These are phyloP conservation scores for Monosiga brevicollis DNA, from an alignment of 78 protist species.

Conservation along the genomic window DNA sequence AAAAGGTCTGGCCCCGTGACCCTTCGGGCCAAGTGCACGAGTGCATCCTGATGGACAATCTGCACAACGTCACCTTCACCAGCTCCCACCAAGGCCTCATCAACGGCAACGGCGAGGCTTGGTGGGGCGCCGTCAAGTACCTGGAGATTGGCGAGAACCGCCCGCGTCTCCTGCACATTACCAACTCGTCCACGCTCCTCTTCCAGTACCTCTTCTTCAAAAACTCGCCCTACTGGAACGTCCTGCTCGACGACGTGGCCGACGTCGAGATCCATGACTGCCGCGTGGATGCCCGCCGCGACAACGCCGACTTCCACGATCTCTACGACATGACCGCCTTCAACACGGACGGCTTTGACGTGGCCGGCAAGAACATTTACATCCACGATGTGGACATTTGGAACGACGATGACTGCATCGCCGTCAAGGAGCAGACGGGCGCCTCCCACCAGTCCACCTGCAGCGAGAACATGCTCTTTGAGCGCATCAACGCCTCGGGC, in stretches of 20 bases:
- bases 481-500: slow-evolving; percentile 38
- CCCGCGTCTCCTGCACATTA: slow-evolving; percentile 36
- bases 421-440: slow-evolving; percentile 14
- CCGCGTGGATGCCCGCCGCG: slow-evolving; percentile 35
- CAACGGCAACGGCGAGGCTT: slow-evolving; percentile 46
- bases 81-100: slow-evolving; percentile 13
- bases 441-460: slow-evolving; percentile 6
- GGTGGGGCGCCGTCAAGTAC: slow-evolving; percentile 56
- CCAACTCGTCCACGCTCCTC: slow-evolving; percentile 7
- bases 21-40: slow-evolving; percentile 21
- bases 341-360: slow-evolving; percentile 55
- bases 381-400: slow-evolving; percentile 52
- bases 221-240: slow-evolving; percentile 39
- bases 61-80: slow-evolving; percentile 37
- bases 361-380: slow-evolving; percentile 33
- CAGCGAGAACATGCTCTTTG: slow-evolving; percentile 41
- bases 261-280: slow-evolving; percentile 25
- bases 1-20: slow-evolving; percentile 21
- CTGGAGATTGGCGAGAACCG: slow-evolving; percentile 32
- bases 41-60: slow-evolving; percentile 20
- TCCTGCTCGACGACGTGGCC: slow-evolving; percentile 27
- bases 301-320: slow-evolving; percentile 23
- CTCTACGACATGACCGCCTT: slow-evolving; percentile 42
- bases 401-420: slow-evolving; percentile 64
- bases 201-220: slow-evolving; percentile 32